Evolutionary conservation across 257 asterid genomes (phyloP), one percentile per base, ranked within the genome.

Genomic region (Rauvolfia tetraphylla): DNA sequence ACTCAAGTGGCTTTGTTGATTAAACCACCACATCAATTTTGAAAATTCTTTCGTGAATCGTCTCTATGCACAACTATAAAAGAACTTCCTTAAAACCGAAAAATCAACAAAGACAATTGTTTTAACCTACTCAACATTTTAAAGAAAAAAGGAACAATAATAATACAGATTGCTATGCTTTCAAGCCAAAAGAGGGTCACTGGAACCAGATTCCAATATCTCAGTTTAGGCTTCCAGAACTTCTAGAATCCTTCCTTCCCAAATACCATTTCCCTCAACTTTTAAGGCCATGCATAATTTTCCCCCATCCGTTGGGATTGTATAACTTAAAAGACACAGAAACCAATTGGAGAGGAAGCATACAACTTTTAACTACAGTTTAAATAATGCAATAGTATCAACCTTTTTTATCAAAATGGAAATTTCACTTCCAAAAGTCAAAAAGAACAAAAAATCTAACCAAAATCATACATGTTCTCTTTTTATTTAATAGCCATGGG

Each of bases 21-120:
- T n/a, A 61, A 39, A 29, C 44, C 51, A 27, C 11, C 38, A 22
- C 53, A 39, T 68, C 18, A 39, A 46, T 56, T 41, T 25, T 25
- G 57, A 68, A 68, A 44, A 44, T n/a, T 41, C 39, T 44, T 44
- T n/a, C n/a, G 25, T 15, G 39, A 67, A 70, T 61, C 53, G 68
- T 74, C 67, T 41, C 66, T 72, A 9, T 34, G 67, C 67, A 63
- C 62, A 53, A 68, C 56, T 69, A 68, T 34, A 66, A 66, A 20
- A 22, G 23, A 36, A 36, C 48, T 31, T 13, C n/a, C 20, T 34
- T 39, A 65, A 79, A 56, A 72, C 44, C 48, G 34, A 25, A 58
- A 56, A 3, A 38, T 42, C 34, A 44, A 38, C 71, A 66, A 36
- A 36, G 3, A 65, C 22, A 51, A 51, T 51, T 51, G n/a, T 7